Conservation (phyloP, 2,329 filamentous ascomycete species). For the Sphaerostilbella broomeana region DNA sequence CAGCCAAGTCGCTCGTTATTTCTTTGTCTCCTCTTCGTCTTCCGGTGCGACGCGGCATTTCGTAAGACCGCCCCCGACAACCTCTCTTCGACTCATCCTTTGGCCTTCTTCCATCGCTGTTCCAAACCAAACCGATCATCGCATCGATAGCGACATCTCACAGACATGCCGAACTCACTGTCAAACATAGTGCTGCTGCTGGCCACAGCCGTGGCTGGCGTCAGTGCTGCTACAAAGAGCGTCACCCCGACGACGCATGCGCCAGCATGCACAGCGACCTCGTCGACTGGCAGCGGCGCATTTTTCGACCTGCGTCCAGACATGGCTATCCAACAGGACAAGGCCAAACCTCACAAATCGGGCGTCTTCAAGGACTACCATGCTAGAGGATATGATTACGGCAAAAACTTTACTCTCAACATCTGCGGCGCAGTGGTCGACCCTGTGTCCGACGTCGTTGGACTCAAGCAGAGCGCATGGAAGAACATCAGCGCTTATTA, state of each 20-base stretch:
- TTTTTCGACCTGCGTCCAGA: constrained; percentile 55
- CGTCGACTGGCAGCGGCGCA: constrained; percentile 47
- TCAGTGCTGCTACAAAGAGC: constrained; percentile 30
- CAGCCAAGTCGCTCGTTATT: constrained; percentile 7
- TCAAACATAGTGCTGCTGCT: constrained; percentile 27
- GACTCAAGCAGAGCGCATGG: constrained; percentile 56
- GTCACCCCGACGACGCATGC: constrained; percentile 37
- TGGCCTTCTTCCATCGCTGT: background rate
- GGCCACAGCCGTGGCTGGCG: constrained; percentile 28
- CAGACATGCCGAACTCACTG: constrained; percentile 2
- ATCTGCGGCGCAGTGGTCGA: constrained; percentile 73
- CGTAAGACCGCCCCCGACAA: constrained; percentile 4
- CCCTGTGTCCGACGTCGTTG: constrained; percentile 54
- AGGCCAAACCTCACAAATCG: constrained; percentile 39
- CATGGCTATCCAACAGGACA: constrained; percentile 38
- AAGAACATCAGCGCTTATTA: constrained; percentile 77
- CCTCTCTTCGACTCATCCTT: background rate
- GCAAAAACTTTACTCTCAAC: constrained; percentile 76
- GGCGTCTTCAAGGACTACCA: constrained; percentile 47
- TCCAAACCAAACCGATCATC: background rate
- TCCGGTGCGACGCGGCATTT: constrained; percentile 8
- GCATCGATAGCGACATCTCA: background rate
- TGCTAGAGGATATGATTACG: constrained; percentile 68
- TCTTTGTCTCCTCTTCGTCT: constrained; percentile 1
- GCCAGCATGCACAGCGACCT: constrained; percentile 50